Base-by-base conservation (phyloP, 1,284 basidiomycete genomes). In the Mycocalia duriaeana region DNA sequence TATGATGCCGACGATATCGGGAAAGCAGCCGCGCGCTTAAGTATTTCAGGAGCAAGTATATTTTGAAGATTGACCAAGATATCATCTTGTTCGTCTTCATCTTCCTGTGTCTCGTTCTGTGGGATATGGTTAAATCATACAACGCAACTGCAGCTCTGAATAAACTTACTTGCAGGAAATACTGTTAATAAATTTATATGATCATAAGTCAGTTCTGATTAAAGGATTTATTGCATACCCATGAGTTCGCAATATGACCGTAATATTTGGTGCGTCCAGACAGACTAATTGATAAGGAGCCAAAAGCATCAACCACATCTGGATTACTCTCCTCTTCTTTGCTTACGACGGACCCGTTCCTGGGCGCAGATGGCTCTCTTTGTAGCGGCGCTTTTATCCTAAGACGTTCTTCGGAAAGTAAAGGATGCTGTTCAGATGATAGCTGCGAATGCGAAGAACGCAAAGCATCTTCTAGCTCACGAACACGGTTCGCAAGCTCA, bases 241-340 rank as follows among this genome's bases (percentile, higher is more conserved):
- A 85, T n/a, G 86, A 89, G 51, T 82, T 87, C 18, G 86, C 86
- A 23, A 76, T 82, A 35, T 82, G 81, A 3, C 85, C 86, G 54
- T 76, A 87, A 58, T 85, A 89, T 56, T 82, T 87, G 18, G 84
- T 76, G 37, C 79, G 76, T 6, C 85, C 85, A 1, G 79, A 78
- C 20, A 83, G 67, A 44, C 72, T 81, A 52, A 89, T 84, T 9
- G 82, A 80, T 8, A 89, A 65, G 0, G 85, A 83, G 18, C 86
- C 86, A 61, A 89, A 88, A 6, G 86, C 84, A 62, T 88, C 84
- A 3, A 88, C 78, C 42, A 87, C 72, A 55, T 89, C 85, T n/a
- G 76, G 74, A 41, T 76, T 76, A 45, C 67, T 70, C 46, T 86
- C 82, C 47, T 87, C 82, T 55, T 82, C 80, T 53, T 78, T 79